phyloP scores from a whole-genome alignment of 176 grass and related monocot species.

The Dactylis glomerata region DNA sequence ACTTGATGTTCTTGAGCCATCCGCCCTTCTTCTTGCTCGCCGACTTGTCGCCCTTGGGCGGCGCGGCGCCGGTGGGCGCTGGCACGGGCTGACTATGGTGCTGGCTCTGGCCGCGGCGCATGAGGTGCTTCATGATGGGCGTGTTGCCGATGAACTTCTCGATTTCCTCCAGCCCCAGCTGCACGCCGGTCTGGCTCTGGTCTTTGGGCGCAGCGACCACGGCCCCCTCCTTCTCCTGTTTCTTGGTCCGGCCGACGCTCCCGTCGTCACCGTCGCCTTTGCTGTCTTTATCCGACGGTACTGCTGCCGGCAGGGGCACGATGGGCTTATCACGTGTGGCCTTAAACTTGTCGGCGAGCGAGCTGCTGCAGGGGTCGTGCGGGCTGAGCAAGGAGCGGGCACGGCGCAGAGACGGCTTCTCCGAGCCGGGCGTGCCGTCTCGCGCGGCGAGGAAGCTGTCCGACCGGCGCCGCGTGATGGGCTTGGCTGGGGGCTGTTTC shows the following conservation, averaged over 20 bases:
- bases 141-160: conserved; percentile 84
- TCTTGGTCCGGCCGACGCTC: conserved; percentile 31
- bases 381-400: conserved; percentile 25
- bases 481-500: not conserved
- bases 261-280: not conserved
- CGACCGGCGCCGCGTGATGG: conserved; percentile 34
- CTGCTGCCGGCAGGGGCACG: not conserved
- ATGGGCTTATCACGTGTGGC: conserved; percentile 4
- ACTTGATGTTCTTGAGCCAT: conserved; percentile 94
- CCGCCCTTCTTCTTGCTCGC: conserved; percentile 64
- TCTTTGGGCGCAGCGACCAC: conserved; percentile 45
- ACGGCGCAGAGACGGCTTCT: conserved; percentile 16
- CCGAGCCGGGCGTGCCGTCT: not conserved
- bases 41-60: conserved; percentile 46
- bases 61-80: not conserved
- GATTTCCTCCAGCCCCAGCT: conserved; percentile 63
- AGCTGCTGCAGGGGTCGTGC: conserved; percentile 1
- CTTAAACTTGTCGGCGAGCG: not conserved
- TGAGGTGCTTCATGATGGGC: conserved; percentile 80
- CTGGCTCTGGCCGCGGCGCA: conserved; percentile 50
- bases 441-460: conserved; percentile 32
- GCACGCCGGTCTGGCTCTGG: conserved; percentile 44
- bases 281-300: not conserved
- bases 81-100: not conserved
- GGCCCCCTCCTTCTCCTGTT: conserved; percentile 57